A percentile compares a stretch with the other conserved stretches of the same genome.
phyloP scores from a whole-genome alignment of 2,329 filamentous ascomycete genomes.

The Rachicladosporium sp. region DNA sequence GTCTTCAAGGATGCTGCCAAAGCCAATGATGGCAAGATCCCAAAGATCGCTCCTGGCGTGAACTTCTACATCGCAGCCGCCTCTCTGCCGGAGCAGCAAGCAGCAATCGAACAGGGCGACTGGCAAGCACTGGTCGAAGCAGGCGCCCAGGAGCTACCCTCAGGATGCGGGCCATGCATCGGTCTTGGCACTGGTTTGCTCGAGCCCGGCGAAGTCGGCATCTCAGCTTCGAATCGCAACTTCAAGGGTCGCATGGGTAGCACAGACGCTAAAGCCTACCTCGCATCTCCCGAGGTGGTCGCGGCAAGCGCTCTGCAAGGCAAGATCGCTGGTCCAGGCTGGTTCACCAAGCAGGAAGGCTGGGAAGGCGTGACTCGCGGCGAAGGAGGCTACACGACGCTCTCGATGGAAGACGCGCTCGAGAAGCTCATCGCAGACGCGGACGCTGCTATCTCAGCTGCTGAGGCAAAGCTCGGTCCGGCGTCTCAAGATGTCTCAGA shows the following conservation, averaged over 20 bases:
- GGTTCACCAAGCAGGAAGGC: constrained; percentile 60
- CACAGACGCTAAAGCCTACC: constrained; percentile 67
- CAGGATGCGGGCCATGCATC: constrained; percentile 77
- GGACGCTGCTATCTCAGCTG: constrained; percentile 47
- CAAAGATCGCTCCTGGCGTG: constrained; percentile 64
- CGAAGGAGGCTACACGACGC: constrained; percentile 54
- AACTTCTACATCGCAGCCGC: constrained; percentile 85
- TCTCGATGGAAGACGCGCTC: constrained; percentile 56
- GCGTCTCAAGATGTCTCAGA: constrained; percentile 15
- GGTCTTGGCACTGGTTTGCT: constrained; percentile 70
- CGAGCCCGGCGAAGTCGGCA: constrained; percentile 75
- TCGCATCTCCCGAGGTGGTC: constrained; percentile 81
- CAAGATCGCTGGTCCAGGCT: constrained; percentile 62
- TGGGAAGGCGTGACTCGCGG: constrained; percentile 56
- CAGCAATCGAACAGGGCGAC: constrained; percentile 67
- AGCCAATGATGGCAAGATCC: constrained; percentile 42
- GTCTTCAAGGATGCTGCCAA: constrained; percentile 70
- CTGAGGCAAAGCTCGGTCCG: constrained; percentile 34
- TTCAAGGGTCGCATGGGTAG: constrained; percentile 87
- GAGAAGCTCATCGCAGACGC: constrained; percentile 59
- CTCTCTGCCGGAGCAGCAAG: constrained; percentile 61
- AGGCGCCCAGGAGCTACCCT: constrained; percentile 58
- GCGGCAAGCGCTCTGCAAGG: constrained; percentile 74
- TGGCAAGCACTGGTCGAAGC: constrained; percentile 76
- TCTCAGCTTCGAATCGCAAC: constrained; percentile 74